Percentiles rank a stretch among this genome's conserved stretches.
These are phyloP conservation scores for Fusarium nematophilum DNA, from an alignment of 2,329 filamentous ascomycete species.

Conservation along the genomic window DNA sequence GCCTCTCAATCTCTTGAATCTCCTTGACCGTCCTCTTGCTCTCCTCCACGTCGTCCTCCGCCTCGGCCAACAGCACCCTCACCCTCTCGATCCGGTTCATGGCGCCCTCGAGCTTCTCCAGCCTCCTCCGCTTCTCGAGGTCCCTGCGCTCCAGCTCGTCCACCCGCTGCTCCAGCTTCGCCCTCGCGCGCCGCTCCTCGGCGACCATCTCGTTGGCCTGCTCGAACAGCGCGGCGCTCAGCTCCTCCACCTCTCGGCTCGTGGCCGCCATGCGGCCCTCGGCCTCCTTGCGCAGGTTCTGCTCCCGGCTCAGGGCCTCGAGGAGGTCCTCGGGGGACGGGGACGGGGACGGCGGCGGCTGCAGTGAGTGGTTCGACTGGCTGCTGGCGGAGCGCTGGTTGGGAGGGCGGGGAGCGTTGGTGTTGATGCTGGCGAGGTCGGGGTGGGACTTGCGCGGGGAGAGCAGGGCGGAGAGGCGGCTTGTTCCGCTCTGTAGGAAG, in stretches of 20 bases:
- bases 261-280: constrained; percentile 76
- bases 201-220: constrained; percentile 92
- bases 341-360: constrained; percentile 34
- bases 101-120: constrained; percentile 78
- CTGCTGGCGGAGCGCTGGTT: constrained; percentile 32
- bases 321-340: constrained; percentile 64
- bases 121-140: constrained; percentile 72
- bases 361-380: constrained; percentile 27
- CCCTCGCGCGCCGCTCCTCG: constrained; percentile 75
- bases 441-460: constrained; percentile 59
- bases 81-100: constrained; percentile 78
- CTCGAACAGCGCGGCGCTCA: constrained; percentile 80
- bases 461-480: constrained; percentile 59
- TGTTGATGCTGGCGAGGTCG: constrained; percentile 38
- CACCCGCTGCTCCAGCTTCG: constrained; percentile 77
- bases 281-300: constrained; percentile 73
- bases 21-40: constrained; percentile 34
- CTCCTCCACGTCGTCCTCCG: constrained; percentile 35
- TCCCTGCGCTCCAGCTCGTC: constrained; percentile 76
- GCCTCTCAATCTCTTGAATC: constrained; percentile 30
- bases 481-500: constrained; percentile 59
- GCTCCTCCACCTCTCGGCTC: constrained; percentile 79
- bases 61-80: constrained; percentile 65
- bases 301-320: constrained; percentile 73
- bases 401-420: constrained; percentile 23